These are phyloP conservation scores for Globisporangium perplexum DNA, from an alignment of 352 stramenopile genomes.

Conservation along the genomic window DNA sequence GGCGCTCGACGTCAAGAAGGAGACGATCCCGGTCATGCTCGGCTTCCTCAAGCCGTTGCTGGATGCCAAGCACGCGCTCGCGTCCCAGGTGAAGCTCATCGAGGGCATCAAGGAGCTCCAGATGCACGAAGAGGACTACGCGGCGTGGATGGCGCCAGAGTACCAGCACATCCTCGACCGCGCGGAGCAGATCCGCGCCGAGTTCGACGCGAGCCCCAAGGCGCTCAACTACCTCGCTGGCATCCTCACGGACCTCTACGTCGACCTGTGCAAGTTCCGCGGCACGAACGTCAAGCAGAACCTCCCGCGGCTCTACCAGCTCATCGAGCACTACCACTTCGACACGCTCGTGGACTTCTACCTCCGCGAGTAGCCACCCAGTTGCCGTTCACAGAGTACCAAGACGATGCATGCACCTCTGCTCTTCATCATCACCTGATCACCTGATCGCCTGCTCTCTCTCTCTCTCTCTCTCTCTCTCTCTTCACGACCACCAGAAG, in stretches of 20 bases:
- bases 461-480: no score
- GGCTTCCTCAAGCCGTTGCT: constrained; percentile 55
- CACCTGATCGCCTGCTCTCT: no score
- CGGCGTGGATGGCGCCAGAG: constrained; percentile 71
- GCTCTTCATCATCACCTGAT: no score
- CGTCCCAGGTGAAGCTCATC: constrained; percentile 76
- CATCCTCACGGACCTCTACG: constrained; percentile 80
- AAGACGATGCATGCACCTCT: background rate
- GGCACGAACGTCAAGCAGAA: constrained; percentile 74
- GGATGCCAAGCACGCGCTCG: constrained; percentile 62
- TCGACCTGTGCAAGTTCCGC: constrained; percentile 82
- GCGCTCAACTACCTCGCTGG: constrained; percentile 76
- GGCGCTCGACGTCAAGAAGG: constrained; percentile 75
- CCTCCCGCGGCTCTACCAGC: constrained; percentile 56
- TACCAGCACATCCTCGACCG: constrained; percentile 72
- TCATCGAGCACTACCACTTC: constrained; percentile 81
- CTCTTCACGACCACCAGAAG: constrained; percentile 59
- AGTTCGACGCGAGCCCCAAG: constrained; percentile 66
- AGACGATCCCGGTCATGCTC: constrained; percentile 68
- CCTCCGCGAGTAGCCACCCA: constrained; percentile 29
- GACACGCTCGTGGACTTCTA: constrained; percentile 78
- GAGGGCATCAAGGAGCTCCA: constrained; percentile 82
- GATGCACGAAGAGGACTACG: constrained; percentile 70
- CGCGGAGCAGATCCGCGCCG: constrained; percentile 55
- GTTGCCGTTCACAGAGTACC: no score